Percentiles rank a stretch among this genome's conserved stretches.
phyloP scores from a whole-genome alignment of 805 yeast genomes.

The Wickerhamiella shivajii region DNA sequence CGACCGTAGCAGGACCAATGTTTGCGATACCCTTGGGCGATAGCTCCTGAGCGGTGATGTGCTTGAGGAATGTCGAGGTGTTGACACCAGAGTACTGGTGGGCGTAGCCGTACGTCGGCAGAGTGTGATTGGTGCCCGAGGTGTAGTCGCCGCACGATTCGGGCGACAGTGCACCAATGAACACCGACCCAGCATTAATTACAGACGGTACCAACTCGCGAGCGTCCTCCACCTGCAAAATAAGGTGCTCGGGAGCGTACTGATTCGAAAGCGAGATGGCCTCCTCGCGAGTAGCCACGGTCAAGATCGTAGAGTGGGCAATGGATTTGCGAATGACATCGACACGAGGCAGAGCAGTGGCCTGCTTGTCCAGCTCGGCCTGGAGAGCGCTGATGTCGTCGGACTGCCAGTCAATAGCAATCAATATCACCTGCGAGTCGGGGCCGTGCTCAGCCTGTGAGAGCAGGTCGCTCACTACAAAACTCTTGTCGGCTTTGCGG shows the following conservation, averaged over 20 bases:
- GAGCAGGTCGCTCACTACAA: constrained; percentile 89
- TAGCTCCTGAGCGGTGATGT: constrained; percentile 85
- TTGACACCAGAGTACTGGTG: constrained; percentile 95
- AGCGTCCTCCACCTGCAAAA: constrained; percentile 77
- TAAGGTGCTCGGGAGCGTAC: constrained; percentile 97
- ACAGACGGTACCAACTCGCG: constrained; percentile 53
- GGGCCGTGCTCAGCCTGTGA: constrained; percentile 99
- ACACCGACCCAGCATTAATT: constrained; percentile 89
- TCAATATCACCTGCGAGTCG: constrained; percentile 89
- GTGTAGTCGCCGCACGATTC: constrained; percentile 98
- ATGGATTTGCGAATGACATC: constrained; percentile 88
- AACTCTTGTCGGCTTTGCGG: constrained; percentile 74
- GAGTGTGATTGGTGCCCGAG: constrained; percentile 94
- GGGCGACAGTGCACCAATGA: constrained; percentile 92
- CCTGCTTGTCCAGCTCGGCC: constrained; percentile 73
- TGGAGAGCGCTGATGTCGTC: constrained; percentile 55
- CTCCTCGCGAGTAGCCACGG: constrained; percentile 53
- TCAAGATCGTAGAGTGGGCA: constrained; percentile 73
- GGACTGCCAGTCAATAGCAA: constrained; percentile 59
- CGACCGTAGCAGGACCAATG: constrained; percentile 95
- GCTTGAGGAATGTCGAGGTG: constrained; percentile 89
- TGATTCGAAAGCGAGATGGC: constrained; percentile 79
- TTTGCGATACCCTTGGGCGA: constrained; percentile 69
- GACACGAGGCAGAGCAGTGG: constrained; percentile 71
- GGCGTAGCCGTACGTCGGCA: constrained; percentile 97